Percentiles rank a stretch among this genome's conserved stretches.
phyloP scores from a whole-genome alignment of 192 early-diverging fungal species.

The Podila verticillata region DNA sequence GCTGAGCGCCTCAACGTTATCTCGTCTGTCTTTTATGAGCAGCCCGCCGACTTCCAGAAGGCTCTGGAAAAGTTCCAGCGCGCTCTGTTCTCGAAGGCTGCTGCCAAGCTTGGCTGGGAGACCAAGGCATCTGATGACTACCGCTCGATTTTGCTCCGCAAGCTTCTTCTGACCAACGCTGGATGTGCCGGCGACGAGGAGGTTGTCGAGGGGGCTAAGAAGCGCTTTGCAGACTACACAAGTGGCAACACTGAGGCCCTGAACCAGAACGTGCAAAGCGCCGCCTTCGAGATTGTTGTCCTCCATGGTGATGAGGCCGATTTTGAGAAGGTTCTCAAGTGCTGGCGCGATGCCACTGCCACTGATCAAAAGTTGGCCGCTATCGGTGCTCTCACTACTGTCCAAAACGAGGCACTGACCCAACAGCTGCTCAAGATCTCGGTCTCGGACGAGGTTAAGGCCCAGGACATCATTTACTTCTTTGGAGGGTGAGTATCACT shows the following conservation, averaged over 20 bases:
- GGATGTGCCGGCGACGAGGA: conserved; percentile 72
- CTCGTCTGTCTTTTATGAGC: conserved; percentile 70
- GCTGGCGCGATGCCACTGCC: conserved; percentile 67
- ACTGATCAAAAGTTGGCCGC: conserved; percentile 77
- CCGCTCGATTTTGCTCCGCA: conserved; percentile 77
- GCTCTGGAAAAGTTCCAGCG: conserved; percentile 75
- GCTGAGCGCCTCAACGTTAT: conserved; percentile 67
- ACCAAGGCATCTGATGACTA: conserved; percentile 76
- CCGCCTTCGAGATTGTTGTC: conserved; percentile 80
- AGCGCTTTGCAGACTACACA: conserved; percentile 75
- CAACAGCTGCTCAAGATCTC: conserved; percentile 69
- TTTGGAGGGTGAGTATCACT: conserved; percentile 49
- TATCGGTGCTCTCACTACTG: conserved; percentile 67
- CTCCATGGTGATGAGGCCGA: conserved; percentile 67
- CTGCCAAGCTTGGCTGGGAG: conserved; percentile 82
- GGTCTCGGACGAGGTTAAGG: conserved; percentile 72
- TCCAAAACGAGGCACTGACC: conserved; percentile 64
- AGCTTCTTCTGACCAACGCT: conserved; percentile 76
- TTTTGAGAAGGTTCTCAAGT: conserved; percentile 69
- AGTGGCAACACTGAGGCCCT: conserved; percentile 73
- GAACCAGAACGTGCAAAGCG: conserved; percentile 75
- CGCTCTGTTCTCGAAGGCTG: conserved; percentile 79
- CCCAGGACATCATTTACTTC: conserved; percentile 74
- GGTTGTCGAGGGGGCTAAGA: conserved; percentile 71
- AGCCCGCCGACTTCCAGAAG: conserved; percentile 67